Percentiles rank a stretch among this genome's conserved stretches.
Conservation (phyloP, 768 basidiomycete genomes). For the Lactarius pseudohatsudake region DNA sequence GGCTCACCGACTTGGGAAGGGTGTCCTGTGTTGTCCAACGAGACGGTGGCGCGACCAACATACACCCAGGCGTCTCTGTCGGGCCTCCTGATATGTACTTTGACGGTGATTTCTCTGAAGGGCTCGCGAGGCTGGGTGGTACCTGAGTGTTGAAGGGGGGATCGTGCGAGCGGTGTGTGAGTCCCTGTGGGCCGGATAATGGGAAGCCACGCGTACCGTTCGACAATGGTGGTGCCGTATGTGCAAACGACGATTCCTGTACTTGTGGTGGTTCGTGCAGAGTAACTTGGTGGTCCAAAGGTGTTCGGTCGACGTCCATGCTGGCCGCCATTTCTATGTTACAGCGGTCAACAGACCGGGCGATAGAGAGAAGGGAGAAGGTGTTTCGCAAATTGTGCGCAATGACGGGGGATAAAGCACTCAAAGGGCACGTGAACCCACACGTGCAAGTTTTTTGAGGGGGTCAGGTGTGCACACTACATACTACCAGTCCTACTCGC, state of each 20-base stretch:
- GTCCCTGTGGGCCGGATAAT: background rate
- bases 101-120: conserved; percentile 78
- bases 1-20: conserved; percentile 77
- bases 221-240: conserved; percentile 7
- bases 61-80: conserved; percentile 82
- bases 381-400: background rate
- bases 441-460: conserved; percentile 10
- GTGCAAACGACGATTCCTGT: conserved; percentile 9
- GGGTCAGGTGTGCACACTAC: background rate
- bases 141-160: background rate
- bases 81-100: conserved; percentile 78
- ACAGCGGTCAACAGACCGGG: conserved; percentile 4
- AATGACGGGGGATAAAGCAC: background rate
- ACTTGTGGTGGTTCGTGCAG: conserved; percentile 17
- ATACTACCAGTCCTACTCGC: background rate
- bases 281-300: conserved; percentile 9
- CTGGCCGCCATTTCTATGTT: conserved; percentile 21
- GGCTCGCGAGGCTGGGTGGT: conserved; percentile 44
- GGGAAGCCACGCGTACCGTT: conserved; percentile 15
- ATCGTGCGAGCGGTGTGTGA: conserved; percentile 8
- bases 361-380: background rate
- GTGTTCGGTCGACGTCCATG: conserved; percentile 27
- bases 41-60: conserved; percentile 72
- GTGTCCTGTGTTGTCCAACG: conserved; percentile 73
- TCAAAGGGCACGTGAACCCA: conserved; percentile 10